phyloP scores from a whole-genome alignment of 495 filamentous ascomycete genomes.

The Aspergillus diversus region DNA sequence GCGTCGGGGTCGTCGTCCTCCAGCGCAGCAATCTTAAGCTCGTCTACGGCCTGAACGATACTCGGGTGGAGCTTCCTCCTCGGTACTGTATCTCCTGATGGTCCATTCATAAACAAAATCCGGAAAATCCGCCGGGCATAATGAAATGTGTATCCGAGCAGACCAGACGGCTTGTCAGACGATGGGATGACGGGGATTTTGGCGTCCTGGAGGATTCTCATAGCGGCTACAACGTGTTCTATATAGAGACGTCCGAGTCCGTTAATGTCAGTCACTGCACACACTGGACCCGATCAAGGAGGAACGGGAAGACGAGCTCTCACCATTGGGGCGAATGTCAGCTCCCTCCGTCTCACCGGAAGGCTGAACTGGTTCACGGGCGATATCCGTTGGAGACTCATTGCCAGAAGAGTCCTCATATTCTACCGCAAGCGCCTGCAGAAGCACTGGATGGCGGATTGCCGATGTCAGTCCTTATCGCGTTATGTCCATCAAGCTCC shows the following conservation, averaged over 20 bases:
- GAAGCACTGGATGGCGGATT: slow-evolving; percentile 34
- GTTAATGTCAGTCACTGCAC: slow-evolving; percentile 11
- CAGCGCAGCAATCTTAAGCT: slow-evolving; percentile 75
- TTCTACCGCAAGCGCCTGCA: slow-evolving; percentile 39
- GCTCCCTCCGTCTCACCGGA: slow-evolving; percentile 21
- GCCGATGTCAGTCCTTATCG: slow-evolving; percentile 30
- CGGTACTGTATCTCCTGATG: slow-evolving; percentile 30
- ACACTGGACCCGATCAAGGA: no score
- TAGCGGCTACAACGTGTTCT: slow-evolving; percentile 45
- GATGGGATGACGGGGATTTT: slow-evolving; percentile 30
- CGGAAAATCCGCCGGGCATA: slow-evolving; percentile 53
- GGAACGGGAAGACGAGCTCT: slow-evolving; percentile 12
- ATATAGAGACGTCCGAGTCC: not conserved
- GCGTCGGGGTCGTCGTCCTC: slow-evolving; percentile 79
- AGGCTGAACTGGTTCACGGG: slow-evolving; percentile 26
- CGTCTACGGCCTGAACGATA: slow-evolving; percentile 61
- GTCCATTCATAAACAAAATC: slow-evolving; percentile 56
- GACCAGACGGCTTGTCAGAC: slow-evolving; percentile 46
- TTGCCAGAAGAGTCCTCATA: slow-evolving; percentile 25
- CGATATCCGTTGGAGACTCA: slow-evolving; percentile 26
- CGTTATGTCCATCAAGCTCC: slow-evolving; percentile 3
- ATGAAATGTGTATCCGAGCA: slow-evolving; percentile 49
- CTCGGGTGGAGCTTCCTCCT: slow-evolving; percentile 34
- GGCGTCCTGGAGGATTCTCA: slow-evolving; percentile 37
- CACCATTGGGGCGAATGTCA: slow-evolving; percentile 37